Evolutionary conservation across 805 yeast genomes (phyloP), one percentile per base, ranked within the genome.

Genomic region (Tetrapisispora iriomotensis): DNA sequence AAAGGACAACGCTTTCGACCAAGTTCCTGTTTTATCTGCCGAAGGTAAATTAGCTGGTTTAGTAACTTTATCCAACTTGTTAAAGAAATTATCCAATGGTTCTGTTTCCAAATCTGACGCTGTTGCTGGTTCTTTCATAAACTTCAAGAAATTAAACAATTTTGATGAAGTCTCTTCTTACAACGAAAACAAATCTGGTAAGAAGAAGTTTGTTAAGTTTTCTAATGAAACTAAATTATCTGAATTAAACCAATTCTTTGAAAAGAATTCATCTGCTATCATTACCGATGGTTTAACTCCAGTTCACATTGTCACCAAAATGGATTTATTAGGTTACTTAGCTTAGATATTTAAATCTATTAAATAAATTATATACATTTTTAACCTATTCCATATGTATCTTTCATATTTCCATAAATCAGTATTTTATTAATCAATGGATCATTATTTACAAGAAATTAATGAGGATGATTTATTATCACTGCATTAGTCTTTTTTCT

Each of bases 301-400:
- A 36, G 70, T 82, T 34, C 90, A 84, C 60, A 79, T 84, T 43
- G 95, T 83, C 42, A 84, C 95, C 44, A 84, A 84, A 69, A 90
- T 84, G 55, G 95, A 84, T 61, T 70, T 84, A 59, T 68, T 84
- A 51, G 73, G 81, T 44, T 68, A 65, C 48, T 58, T 66, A 41
- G 56, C 62, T 39, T 56, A 46, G 48, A 29, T 15, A 15, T 22
- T 24, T 9, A 17, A 23, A 15, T 8, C 14, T 15, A n/a, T n/a
- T n/a, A n/a, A n/a, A n/a, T 24, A 33, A 14, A 15, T 13, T n/a
- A 33, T 23, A 23, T n/a, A n/a, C 15, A 22, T 15, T 33, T 33
- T 33, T 33, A 33, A n/a, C 24, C 20, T 33, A 24, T 23, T 23
- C 15, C n/a, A 15, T 23, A 33, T 33, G 28, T 33, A 33, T 15